Evolutionary conservation across 345 rosid genomes (phyloP).

Genomic region (Microthlaspi erraticum): DNA sequence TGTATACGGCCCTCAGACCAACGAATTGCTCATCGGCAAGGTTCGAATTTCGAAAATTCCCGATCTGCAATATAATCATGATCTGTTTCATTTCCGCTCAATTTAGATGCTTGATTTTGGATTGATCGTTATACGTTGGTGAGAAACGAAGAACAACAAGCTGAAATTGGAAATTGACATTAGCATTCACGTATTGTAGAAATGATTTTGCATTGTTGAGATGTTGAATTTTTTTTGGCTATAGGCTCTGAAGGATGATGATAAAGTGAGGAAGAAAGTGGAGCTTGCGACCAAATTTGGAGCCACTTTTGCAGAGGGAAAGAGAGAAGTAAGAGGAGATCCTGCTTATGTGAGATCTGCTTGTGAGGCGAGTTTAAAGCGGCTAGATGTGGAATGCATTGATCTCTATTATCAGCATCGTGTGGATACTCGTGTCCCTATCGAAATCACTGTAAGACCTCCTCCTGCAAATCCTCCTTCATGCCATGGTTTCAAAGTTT

Average conservation of each 20-base stretch:
- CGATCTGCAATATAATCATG: neutral
- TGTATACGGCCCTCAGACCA: conserved; percentile 49
- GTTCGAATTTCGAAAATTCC: conserved; percentile 13
- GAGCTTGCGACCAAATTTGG: conserved; percentile 54
- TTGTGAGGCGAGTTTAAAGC: no score
- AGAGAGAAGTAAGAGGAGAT: no score
- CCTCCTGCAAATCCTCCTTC: no score
- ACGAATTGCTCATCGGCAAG: conserved; percentile 48
- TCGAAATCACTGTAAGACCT: no score
- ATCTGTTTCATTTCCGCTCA: neutral
- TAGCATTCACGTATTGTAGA: neutral
- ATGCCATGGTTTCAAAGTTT: no score
- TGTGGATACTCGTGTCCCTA: no score
- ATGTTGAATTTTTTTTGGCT: neutral
- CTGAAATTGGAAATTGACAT: neutral
- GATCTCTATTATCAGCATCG: no score
- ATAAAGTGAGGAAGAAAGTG: conserved; percentile 48
- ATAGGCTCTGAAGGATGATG: conserved; percentile 53
- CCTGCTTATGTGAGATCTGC: no score
- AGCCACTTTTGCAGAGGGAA: no score
- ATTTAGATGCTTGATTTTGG: neutral
- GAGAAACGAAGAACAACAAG: neutral
- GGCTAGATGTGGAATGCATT: no score
- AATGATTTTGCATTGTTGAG: no score
- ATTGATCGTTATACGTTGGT: neutral